phyloP scores from a whole-genome alignment of 495 filamentous ascomycete genomes.

The Aspergillus egyptiacus region DNA sequence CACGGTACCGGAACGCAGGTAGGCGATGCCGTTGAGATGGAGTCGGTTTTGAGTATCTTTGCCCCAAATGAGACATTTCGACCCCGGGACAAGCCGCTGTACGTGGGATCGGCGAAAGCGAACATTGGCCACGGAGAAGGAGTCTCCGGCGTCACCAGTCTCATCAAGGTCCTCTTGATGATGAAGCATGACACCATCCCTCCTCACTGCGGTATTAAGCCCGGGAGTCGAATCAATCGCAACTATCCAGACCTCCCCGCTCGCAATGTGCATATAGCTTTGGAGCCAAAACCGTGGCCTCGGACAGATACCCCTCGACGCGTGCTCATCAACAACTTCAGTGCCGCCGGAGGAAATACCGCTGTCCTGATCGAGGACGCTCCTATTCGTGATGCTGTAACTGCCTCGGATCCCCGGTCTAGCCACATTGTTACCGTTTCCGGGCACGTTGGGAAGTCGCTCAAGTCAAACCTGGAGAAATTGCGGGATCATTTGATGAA shows the following conservation, averaged over 20 bases:
- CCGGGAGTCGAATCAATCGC: slow-evolving; percentile 30
- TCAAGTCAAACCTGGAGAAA: neutral
- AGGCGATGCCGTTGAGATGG: slow-evolving; percentile 7
- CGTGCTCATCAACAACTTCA: slow-evolving; percentile 35
- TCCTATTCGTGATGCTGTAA: neutral
- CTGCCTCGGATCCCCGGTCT: neutral
- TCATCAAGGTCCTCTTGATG: slow-evolving; percentile 33
- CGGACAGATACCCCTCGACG: neutral
- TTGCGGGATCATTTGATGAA: neutral
- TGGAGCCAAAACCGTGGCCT: neutral
- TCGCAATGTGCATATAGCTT: slow-evolving; percentile 9
- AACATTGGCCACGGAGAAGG: slow-evolving; percentile 39
- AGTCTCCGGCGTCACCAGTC: slow-evolving; percentile 22
- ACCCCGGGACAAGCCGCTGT: slow-evolving; percentile 5
- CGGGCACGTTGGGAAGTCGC: neutral
- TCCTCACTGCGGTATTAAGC: slow-evolving; percentile 38
- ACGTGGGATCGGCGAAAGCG: slow-evolving; percentile 30
- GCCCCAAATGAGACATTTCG: neutral
- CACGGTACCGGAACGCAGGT: slow-evolving; percentile 1
- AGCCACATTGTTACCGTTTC: neutral
- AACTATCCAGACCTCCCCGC: slow-evolving; percentile 21
- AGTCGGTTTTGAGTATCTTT: slow-evolving; percentile 19
- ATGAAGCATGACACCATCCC: slow-evolving; percentile 26
- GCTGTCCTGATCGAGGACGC: slow-evolving; percentile 36
- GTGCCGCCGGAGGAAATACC: slow-evolving; percentile 39